Percentiles rank a stretch among this genome's conserved stretches.
These are phyloP conservation scores for Aspergillus udagawae DNA, from an alignment of 2,329 filamentous ascomycete genomes.

Conservation along the genomic window DNA sequence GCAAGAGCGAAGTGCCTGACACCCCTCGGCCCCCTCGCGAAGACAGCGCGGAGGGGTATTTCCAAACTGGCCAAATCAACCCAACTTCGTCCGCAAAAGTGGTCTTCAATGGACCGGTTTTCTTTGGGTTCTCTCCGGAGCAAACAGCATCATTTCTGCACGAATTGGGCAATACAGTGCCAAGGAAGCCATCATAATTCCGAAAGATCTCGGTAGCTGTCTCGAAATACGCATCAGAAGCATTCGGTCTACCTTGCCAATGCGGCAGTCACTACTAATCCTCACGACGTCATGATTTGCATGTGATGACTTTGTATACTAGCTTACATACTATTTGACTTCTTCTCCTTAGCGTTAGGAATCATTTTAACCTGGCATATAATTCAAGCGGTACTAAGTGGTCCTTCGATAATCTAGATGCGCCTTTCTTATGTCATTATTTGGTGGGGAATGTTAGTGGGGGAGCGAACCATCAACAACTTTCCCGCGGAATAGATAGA, in stretches of 20 bases:
- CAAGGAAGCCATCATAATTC: not conserved
- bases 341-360: not conserved
- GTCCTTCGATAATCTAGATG: not conserved
- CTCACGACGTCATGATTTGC: not conserved
- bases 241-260: not conserved
- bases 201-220: not conserved
- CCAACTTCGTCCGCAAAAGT: slow-evolving; percentile 55
- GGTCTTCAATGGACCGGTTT: slow-evolving; percentile 89
- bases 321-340: not conserved
- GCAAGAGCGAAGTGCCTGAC: slow-evolving; percentile 6
- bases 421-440: not conserved
- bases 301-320: not conserved
- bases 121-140: slow-evolving; percentile 84
- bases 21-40: slow-evolving; percentile 1
- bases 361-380: not conserved
- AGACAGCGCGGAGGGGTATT: slow-evolving; percentile 5
- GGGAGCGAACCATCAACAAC: not conserved
- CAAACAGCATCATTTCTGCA: slow-evolving; percentile 75
- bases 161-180: slow-evolving; percentile 37
- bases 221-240: not conserved
- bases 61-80: slow-evolving; percentile 1
- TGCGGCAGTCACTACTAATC: not conserved
- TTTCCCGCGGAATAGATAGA: slow-evolving; percentile 20
- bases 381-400: not conserved
- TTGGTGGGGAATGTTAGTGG: not conserved